These are phyloP conservation scores for Achaetomiella virescens DNA, from an alignment of 495 filamentous ascomycete genomes.

Conservation along the genomic window DNA sequence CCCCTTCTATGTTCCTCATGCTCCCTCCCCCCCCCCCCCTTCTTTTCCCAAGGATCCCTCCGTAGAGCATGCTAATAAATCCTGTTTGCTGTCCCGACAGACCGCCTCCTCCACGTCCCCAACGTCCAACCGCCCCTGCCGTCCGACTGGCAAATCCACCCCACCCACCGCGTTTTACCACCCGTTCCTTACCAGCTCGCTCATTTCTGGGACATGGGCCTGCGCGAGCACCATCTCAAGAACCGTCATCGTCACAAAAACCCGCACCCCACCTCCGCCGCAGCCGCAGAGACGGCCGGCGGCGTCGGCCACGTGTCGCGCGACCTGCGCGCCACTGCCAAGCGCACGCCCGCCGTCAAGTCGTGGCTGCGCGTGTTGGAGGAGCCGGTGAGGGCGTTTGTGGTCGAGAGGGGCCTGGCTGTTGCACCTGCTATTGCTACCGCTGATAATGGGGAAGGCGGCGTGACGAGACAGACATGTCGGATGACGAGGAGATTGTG, in stretches of 20 bases:
- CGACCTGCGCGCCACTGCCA: conserved; percentile 49
- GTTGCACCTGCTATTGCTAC: background rate
- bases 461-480: conserved; percentile 43
- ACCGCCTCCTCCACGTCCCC: conserved; percentile 80
- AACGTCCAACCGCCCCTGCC: conserved; percentile 75
- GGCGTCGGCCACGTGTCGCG: conserved; percentile 48
- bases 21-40: background rate
- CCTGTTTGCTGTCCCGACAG: conserved; percentile 36
- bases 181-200: conserved; percentile 84
- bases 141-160: conserved; percentile 71
- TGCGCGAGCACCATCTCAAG: conserved; percentile 39
- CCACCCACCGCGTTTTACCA: conserved; percentile 66
- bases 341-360: conserved; percentile 43
- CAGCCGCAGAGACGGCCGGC: conserved; percentile 17
- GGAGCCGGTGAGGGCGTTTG: conserved; percentile 41
- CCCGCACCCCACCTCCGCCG: conserved; percentile 9
- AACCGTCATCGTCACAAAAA: conserved; percentile 17
- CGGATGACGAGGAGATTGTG: conserved; percentile 84
- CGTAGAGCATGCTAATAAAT: background rate
- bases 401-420: conserved; percentile 34
- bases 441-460: conserved; percentile 22
- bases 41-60: background rate
- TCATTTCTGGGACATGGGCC: conserved; percentile 72
- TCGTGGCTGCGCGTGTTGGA: conserved; percentile 43
- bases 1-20: too few relatives aligned